These are phyloP conservation scores for Rubia yunnanensis DNA, from an alignment of 257 asterid genomes.

Conservation along the genomic window DNA sequence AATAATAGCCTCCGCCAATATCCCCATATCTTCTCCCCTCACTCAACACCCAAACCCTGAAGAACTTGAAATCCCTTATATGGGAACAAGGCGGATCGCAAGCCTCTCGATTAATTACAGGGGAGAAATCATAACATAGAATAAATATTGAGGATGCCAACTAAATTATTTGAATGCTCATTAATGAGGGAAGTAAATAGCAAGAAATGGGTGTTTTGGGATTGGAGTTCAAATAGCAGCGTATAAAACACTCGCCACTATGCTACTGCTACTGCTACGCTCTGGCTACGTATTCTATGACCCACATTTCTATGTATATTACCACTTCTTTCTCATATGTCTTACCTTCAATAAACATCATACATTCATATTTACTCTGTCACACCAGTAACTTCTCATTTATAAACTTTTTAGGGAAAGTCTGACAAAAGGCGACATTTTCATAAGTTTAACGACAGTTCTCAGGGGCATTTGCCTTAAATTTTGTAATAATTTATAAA, in stretches of 20 bases:
- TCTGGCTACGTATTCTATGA: neutral
- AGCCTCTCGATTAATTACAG: constrained; percentile 1
- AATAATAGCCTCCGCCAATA: constrained; percentile 69
- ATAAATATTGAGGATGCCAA: neutral
- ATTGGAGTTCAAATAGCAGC: neutral
- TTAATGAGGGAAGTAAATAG: neutral
- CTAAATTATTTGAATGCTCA: neutral
- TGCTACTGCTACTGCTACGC: neutral
- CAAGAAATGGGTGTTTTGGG: neutral
- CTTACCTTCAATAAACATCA: too few relatives aligned
- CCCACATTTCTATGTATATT: too few relatives aligned
- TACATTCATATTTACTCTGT: too few relatives aligned
- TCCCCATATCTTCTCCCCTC: constrained; percentile 19
- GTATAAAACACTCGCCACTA: neutral
- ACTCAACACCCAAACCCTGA: neutral
- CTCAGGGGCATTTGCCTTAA: too few relatives aligned
- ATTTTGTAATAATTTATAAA: too few relatives aligned
- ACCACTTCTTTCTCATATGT: too few relatives aligned
- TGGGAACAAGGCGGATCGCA: neutral
- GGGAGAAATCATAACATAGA: neutral
- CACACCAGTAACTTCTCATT: too few relatives aligned
- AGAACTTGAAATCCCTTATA: neutral
- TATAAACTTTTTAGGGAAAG: too few relatives aligned
- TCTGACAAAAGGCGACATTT: too few relatives aligned
- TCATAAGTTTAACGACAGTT: too few relatives aligned